Evolutionary conservation across 2,329 filamentous ascomycete species (phyloP).

Genomic region (Alternaria panax): DNA sequence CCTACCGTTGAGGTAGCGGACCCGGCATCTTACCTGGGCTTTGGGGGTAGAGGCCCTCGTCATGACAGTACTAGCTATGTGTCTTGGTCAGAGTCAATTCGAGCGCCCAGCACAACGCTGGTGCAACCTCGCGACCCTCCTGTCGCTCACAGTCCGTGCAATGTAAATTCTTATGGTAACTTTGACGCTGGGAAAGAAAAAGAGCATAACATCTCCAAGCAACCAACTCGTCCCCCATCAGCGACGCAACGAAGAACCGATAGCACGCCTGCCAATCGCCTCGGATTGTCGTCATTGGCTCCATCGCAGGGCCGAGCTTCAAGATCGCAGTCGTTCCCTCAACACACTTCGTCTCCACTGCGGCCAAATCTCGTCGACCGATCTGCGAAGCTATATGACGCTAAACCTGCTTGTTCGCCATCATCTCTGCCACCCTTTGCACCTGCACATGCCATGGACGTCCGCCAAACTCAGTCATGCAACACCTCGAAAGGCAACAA

Average conservation of each 20-base stretch:
- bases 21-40: slow-evolving; percentile 47
- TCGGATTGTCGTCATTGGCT: slow-evolving; percentile 28
- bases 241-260: slow-evolving; percentile 12
- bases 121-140: slow-evolving; percentile 4
- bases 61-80: slow-evolving; percentile 47
- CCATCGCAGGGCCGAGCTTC: slow-evolving; percentile 23
- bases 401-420: slow-evolving; percentile 16
- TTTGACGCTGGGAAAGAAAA: slow-evolving; percentile 3
- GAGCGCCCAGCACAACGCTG: slow-evolving; percentile 25
- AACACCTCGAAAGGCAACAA: background rate
- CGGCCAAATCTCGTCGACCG: slow-evolving; percentile 23
- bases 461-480: background rate
- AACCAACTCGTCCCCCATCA: slow-evolving; percentile 9
- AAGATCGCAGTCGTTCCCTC: slow-evolving; percentile 36
- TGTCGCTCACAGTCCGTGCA: slow-evolving; percentile 11
- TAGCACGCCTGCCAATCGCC: slow-evolving; percentile 16
- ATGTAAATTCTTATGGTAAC: background rate
- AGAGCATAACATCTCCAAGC: slow-evolving; percentile 14
- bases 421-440: slow-evolving; percentile 31
- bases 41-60: slow-evolving; percentile 45
- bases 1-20: slow-evolving; percentile 46
- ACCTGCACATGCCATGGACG: slow-evolving; percentile 1
- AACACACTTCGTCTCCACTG: slow-evolving; percentile 28
- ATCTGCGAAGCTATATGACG: slow-evolving; percentile 9
- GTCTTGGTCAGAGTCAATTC: slow-evolving; percentile 54